phyloP scores from a whole-genome alignment of 2,329 filamentous ascomycete species.

The Colletotrichum liaoningense region DNA sequence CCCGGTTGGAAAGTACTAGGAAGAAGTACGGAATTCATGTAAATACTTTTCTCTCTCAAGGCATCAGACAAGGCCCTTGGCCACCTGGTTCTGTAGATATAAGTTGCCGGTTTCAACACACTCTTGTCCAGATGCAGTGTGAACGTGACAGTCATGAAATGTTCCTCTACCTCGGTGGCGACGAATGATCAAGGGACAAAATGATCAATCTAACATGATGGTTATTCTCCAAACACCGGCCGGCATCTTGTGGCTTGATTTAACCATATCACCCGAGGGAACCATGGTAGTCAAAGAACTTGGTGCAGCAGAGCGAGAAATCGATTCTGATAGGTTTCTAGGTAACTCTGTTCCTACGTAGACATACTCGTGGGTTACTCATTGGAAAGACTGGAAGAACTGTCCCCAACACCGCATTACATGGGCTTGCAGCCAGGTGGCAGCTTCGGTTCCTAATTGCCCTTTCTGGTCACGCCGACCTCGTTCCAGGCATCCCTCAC shows the following conservation, averaged over 20 bases:
- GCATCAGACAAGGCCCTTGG: neutral
- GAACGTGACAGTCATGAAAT: neutral
- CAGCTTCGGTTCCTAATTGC: slow-evolving; percentile 15
- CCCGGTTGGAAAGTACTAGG: neutral
- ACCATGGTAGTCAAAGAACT: neutral
- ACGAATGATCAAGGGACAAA: too few relatives aligned
- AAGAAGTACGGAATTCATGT: slow-evolving; percentile 28
- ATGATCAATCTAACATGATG: too few relatives aligned
- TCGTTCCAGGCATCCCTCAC: slow-evolving; percentile 60
- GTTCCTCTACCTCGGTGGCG: too few relatives aligned
- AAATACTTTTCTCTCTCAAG: slow-evolving; percentile 30
- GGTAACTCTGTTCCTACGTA: neutral
- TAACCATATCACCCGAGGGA: neutral
- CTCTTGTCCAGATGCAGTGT: neutral
- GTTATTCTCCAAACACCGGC: too few relatives aligned
- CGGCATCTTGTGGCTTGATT: too few relatives aligned
- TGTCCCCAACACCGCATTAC: neutral
- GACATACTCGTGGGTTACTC: neutral
- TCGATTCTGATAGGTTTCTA: neutral
- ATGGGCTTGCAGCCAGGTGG: neutral
- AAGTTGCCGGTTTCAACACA: slow-evolving; percentile 21
- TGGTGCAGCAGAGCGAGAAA: neutral
- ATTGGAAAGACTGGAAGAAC: neutral
- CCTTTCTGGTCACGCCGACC: slow-evolving; percentile 53
- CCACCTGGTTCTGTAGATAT: slow-evolving; percentile 5